phyloP scores from a whole-genome alignment of 306 rosid genomes.

The Quercus berberidifolia region DNA sequence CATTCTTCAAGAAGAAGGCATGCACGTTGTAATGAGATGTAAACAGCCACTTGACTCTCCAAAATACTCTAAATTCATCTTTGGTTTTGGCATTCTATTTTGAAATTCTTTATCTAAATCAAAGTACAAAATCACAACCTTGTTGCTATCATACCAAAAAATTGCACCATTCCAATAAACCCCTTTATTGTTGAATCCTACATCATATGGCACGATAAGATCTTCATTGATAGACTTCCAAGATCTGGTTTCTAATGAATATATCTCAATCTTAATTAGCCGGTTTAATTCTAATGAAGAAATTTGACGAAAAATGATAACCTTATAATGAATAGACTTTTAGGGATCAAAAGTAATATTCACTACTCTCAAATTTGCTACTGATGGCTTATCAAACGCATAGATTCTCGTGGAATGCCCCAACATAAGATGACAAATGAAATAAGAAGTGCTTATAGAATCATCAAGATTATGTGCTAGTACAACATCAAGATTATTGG shows the following conservation, averaged over 20 bases:
- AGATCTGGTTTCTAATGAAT: conserved; percentile 2
- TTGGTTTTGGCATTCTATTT: background rate
- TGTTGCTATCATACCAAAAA: conserved; percentile 3
- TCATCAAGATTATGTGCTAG: background rate
- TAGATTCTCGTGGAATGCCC: background rate
- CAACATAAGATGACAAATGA: conserved; percentile 4
- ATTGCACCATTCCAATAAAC: conserved; percentile 18
- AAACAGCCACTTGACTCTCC: conserved; percentile 9
- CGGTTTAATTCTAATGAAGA: background rate
- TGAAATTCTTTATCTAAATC: background rate
- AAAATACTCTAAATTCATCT: background rate
- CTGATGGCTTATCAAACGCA: background rate
- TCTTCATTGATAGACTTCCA: conserved; percentile 3
- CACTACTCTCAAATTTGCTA: background rate
- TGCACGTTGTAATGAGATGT: background rate
- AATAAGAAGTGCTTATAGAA: background rate
- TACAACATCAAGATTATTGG: background rate
- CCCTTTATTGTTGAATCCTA: background rate
- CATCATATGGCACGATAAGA: background rate
- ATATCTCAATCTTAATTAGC: conserved; percentile 7
- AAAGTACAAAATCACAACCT: background rate
- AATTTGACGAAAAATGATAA: background rate
- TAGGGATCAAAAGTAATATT: conserved; percentile 19
- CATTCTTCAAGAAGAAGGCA: background rate
- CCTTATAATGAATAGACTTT: conserved; percentile 7